Base-by-base conservation (phyloP, 2,329 filamentous ascomycete genomes). In the Hymenoscyphus occultus region DNA sequence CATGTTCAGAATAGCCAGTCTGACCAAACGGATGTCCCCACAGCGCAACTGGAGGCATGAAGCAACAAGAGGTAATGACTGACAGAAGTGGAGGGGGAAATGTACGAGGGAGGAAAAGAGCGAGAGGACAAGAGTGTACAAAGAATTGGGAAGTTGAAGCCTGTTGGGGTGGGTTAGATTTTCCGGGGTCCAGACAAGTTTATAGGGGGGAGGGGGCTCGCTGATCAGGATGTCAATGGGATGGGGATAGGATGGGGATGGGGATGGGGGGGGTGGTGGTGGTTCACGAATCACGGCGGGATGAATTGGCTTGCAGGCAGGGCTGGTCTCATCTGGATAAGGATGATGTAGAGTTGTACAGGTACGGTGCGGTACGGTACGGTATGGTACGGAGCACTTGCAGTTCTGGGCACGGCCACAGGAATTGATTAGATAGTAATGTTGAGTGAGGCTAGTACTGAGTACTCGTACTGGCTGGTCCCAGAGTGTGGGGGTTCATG, bases 21-120 rank as follows among this genome's bases (percentile, higher is more conserved):
- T 56, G 66, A 67, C 65, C 65, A 56, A 68, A 69, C 66, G 65
- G 68, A 65, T 70, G 67, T 59, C 61, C 71, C 70, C 69, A 70
- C 40, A 70, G 68, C 59, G 65, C 51, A 65, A 71, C 58, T 35
- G 57, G 63, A 69, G 67, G 68, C 70, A 71, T 71, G 62, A 63
- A 72, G 67, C 32, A 63, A 59, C 64, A 65, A 64, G 56, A 45
- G 48, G 64, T 68, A 67, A 59, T 10, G 60, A 65, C 64, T 62
- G 65, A 61, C 54, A 28, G 63, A 59, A 59, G 61, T 56, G 3
- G 39, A 42, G 14, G 60, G 28, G 5, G 13, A 39, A 31, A 48
- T 39, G 19, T 14, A n/a, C 32, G 31, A 42, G 10, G 40, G 32
- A 40, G 60, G 35, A 10, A 35, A 40, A 16, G 32, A 31, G 13